Evolutionary conservation across 495 filamentous ascomycete species (phyloP), one percentile per base, ranked within the genome.

Genomic region (Pyrenula aspistea): DNA sequence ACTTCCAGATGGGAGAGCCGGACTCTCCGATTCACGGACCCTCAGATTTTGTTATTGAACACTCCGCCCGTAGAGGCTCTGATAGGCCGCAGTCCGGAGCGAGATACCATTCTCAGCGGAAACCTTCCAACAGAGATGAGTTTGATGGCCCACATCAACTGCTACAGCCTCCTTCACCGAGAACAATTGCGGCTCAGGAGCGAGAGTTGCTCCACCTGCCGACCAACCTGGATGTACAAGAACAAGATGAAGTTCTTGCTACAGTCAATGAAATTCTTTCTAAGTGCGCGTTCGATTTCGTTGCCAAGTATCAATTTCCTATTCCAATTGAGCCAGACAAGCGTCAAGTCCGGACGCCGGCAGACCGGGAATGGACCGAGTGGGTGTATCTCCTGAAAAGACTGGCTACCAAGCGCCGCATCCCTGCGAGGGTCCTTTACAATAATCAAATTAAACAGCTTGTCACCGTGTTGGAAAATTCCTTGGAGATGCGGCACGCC

Each of bases 371-470:
- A 69, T 94, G 89, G 88, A 91, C 87, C 61, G 89, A 94, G 67
- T 94, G 89, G 89, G 88, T 91, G 25, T 89, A 90, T 70, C 80
- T 94, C 56, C 76, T 94, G 57, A 92, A 91, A 72, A 79, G 88
- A 42, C 76, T 94, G 57, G 88, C 89, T 31, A 92, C 88, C 31
- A 91, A 91, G 71, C 77, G 89, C 24, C 81, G 88, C 50, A 92
- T 94, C 60, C 89, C 89, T 19, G 84, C 88, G 20, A 75, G 87
- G 54, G 84, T 91, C 12, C 73, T 94, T 36, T 91, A 94, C 71
- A 88, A 91, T 68, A 84, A 87, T 59, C 88, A 92, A 69, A 94
- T 94, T 72, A 91, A 91, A 67, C 86, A 91, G 67, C 78, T 91
- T 65, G 85, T 89, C 57, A 91, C 87, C 49, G 80, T 91, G 24